A percentile compares a stretch with the other conserved stretches of the same genome.
These are phyloP conservation scores for Yarrowia sp. DNA, from an alignment of 805 yeast genomes.

Conservation along the genomic window DNA sequence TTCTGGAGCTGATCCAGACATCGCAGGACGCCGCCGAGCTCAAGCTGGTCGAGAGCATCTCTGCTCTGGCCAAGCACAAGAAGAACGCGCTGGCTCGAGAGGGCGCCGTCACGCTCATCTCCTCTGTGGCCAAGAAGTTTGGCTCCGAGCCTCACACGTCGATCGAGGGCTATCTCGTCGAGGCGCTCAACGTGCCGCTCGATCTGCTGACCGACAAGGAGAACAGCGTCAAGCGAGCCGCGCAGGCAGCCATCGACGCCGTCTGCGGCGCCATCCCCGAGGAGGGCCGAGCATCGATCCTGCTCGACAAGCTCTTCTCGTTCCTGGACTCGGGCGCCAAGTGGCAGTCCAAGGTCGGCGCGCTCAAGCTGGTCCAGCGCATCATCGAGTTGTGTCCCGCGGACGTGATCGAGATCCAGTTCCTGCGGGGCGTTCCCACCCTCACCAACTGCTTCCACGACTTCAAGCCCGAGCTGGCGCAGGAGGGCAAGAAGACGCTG, in stretches of 20 bases:
- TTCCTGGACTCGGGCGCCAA: conserved; percentile 82
- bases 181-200: conserved; percentile 59
- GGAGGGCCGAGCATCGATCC: conserved; percentile 72
- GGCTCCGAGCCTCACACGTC: conserved; percentile 59
- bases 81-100: conserved; percentile 75
- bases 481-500: conserved; percentile 72
- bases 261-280: conserved; percentile 67
- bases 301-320: conserved; percentile 57
- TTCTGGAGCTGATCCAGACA: conserved; percentile 55
- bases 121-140: conserved; percentile 57
- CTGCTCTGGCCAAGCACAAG: conserved; percentile 69
- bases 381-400: conserved; percentile 76
- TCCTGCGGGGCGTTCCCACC: conserved; percentile 75
- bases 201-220: conserved; percentile 86
- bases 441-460: conserved; percentile 89
- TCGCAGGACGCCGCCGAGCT: conserved; percentile 55
- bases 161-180: conserved; percentile 68
- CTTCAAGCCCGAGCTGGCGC: conserved; percentile 92
- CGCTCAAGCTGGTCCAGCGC: conserved; percentile 68
- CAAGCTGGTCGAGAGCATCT: conserved; percentile 61
- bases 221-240: conserved; percentile 77
- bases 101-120: conserved; percentile 61
- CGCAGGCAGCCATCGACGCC: conserved; percentile 73
- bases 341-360: conserved; percentile 87
- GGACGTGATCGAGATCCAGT: conserved; percentile 79